phyloP scores from a whole-genome alignment of 805 yeast genomes.

The Myxozyma melibiosi region DNA sequence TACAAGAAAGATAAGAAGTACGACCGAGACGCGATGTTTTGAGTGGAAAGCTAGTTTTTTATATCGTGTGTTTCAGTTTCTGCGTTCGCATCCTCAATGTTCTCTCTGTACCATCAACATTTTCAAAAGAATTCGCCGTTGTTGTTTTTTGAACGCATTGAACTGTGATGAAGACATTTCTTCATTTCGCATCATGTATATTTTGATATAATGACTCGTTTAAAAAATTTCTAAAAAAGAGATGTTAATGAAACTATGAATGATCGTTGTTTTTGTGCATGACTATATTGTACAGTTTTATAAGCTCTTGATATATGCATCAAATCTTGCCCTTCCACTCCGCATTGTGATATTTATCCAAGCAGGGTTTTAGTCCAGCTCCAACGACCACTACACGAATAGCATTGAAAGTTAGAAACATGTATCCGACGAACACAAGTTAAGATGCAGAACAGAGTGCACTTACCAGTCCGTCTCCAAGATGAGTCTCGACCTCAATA shows the following conservation, averaged over 20 bases:
- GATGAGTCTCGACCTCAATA: conserved; percentile 75
- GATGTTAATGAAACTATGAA: no score
- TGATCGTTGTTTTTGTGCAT: no score
- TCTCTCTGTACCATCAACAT: no score
- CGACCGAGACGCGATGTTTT: conserved; percentile 19
- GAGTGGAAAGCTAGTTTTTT: background rate
- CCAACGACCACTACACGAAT: conserved; percentile 25
- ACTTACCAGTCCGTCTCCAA: conserved; percentile 76
- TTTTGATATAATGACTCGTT: no score
- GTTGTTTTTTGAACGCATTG: no score
- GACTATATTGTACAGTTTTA: no score
- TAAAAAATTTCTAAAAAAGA: no score
- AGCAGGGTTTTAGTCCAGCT: conserved; percentile 9
- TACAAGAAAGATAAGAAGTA: conserved; percentile 18
- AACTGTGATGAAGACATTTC: no score
- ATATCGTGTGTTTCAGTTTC: background rate
- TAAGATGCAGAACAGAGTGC: background rate
- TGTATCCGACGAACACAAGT: background rate
- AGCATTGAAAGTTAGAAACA: background rate
- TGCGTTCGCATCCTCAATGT: background rate
- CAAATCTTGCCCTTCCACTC: background rate
- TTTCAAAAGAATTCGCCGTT: no score
- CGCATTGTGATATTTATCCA: background rate
- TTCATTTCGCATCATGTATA: no score
- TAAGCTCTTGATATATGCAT: no score